phyloP scores from a whole-genome alignment of 306 rosid genomes.

The Glycine soja region DNA sequence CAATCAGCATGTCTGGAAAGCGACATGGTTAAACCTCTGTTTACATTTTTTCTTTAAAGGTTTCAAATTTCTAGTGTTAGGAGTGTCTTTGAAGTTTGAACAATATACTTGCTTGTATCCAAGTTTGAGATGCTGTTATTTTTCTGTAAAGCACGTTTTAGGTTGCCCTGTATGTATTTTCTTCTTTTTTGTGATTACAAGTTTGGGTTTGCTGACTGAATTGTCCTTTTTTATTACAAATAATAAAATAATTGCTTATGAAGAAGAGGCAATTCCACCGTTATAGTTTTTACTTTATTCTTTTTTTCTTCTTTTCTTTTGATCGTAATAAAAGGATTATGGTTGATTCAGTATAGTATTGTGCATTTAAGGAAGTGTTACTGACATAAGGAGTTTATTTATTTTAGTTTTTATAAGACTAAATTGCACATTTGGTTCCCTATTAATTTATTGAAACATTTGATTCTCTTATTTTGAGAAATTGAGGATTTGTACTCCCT shows the following conservation, averaged over 20 bases:
- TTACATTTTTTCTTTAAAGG: neutral
- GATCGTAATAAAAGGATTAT: no score
- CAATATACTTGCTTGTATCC: slow-evolving; percentile 18
- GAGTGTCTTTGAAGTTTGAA: slow-evolving; percentile 9
- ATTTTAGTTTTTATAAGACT: no score
- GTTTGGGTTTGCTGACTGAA: slow-evolving; percentile 39
- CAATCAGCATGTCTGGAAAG: slow-evolving; percentile 83
- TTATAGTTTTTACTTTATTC: no score
- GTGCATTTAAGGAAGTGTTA: no score
- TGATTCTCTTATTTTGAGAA: no score
- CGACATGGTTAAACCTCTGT: slow-evolving; percentile 46
- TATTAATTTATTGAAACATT: no score
- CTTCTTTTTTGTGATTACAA: slow-evolving; percentile 38
- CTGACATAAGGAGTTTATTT: no score
- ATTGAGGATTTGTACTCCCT: no score
- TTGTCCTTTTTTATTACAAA: neutral
- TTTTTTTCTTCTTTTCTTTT: no score
- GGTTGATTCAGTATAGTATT: no score
- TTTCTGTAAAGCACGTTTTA: slow-evolving; percentile 41
- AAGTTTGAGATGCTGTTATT: slow-evolving; percentile 32
- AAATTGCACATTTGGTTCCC: no score
- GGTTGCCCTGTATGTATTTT: slow-evolving; percentile 45
- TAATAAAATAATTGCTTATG: neutral
- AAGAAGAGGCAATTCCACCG: no score
- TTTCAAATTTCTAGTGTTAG: slow-evolving; percentile 18